Evolutionary conservation across 495 filamentous ascomycete species (phyloP).

Genomic region (Xylaria sp.): DNA sequence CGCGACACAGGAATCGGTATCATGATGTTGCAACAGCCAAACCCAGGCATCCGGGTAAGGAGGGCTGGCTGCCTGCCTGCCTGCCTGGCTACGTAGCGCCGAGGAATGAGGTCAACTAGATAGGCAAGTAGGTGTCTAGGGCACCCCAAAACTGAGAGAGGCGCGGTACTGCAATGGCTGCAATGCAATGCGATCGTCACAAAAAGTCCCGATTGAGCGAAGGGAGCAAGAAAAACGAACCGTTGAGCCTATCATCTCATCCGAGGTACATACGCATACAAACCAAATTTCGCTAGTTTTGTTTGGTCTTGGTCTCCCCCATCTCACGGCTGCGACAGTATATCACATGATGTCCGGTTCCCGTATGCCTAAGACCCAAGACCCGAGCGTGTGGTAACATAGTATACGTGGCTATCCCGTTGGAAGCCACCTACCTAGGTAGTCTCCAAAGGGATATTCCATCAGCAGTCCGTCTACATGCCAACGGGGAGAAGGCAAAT

Average conservation of each 20-base stretch:
- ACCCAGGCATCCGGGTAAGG: constrained; percentile 15
- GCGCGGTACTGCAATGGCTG: not conserved
- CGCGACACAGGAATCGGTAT: not conserved
- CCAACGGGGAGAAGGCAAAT: not conserved
- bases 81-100: not conserved
- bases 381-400: constrained; percentile 13
- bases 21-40: not conserved
- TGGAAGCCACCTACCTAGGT: not conserved
- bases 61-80: not conserved
- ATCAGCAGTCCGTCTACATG: not conserved
- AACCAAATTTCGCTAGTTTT: not conserved
- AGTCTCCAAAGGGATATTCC: not conserved
- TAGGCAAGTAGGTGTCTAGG: not conserved
- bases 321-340: not conserved
- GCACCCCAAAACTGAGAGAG: not conserved
- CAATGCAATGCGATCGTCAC: constrained; percentile 1
- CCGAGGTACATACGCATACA: not conserved
- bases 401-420: no score
- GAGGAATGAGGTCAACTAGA: not conserved
- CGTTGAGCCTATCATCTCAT: not conserved
- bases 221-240: not conserved
- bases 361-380: constrained; percentile 6
- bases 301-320: constrained; percentile 1
- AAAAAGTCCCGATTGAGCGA: not conserved
- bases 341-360: constrained; percentile 11